These are phyloP conservation scores for Alternaria incomplexa DNA, from an alignment of 2,329 filamentous ascomycete genomes.

Conservation along the genomic window DNA sequence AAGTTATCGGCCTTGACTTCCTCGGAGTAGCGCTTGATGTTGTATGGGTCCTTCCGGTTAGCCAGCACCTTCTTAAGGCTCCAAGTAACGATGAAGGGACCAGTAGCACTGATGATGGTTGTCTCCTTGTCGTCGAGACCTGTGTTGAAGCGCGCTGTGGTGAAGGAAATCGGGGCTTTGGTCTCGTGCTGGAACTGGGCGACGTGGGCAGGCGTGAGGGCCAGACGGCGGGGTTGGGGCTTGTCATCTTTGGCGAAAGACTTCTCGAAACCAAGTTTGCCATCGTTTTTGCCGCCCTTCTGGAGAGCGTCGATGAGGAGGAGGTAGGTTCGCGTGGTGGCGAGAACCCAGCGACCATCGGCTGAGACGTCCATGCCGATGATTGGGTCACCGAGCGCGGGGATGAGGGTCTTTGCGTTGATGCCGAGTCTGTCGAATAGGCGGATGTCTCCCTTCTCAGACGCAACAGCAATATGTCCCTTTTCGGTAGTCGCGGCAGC, in stretches of 20 bases:
- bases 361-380: constrained; percentile 94
- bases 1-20: constrained; percentile 99
- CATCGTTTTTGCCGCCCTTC: constrained; percentile 92
- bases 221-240: constrained; percentile 88
- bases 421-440: constrained; percentile 96
- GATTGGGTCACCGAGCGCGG: constrained; percentile 92
- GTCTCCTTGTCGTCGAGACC: constrained; percentile 82
- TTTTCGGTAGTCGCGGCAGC: constrained; percentile 93
- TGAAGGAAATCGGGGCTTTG: constrained; percentile 83
- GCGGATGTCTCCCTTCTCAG: constrained; percentile 96
- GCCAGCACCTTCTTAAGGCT: constrained; percentile 86
- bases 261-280: constrained; percentile 97
- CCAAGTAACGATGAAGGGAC: constrained; percentile 97
- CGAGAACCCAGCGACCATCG: constrained; percentile 93
- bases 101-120: constrained; percentile 94
- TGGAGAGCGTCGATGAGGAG: constrained; percentile 91
- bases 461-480: constrained; percentile 94
- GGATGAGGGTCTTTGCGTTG: constrained; percentile 96
- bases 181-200: constrained; percentile 98
- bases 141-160: constrained; percentile 91
- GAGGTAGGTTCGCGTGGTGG: constrained; percentile 92
- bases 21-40: constrained; percentile 94
- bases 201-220: constrained; percentile 87
- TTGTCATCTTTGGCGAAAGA: constrained; percentile 91
- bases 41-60: constrained; percentile 85